Evolutionary conservation across 768 basidiomycete species (phyloP).

Genomic region (Terana coerulea): DNA sequence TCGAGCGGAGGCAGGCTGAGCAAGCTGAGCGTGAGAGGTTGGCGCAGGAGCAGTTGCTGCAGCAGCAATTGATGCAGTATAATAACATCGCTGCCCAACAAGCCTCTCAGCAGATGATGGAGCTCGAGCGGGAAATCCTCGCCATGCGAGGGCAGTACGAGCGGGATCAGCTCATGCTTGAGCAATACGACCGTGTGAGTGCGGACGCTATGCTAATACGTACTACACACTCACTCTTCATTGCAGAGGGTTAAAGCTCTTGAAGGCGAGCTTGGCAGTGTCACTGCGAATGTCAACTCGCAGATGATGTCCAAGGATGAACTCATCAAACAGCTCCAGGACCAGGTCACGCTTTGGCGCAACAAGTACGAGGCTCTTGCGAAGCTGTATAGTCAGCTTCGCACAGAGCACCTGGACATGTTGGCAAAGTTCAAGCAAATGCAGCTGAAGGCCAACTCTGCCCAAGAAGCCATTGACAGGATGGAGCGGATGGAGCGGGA

Average conservation of each 20-base stretch:
- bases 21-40: slow-evolving; percentile 86
- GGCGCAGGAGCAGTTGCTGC: slow-evolving; percentile 86
- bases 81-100: slow-evolving; percentile 75
- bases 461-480: slow-evolving; percentile 94
- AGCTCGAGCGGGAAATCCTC: slow-evolving; percentile 87
- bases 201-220: not conserved
- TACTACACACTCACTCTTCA: not conserved
- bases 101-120: slow-evolving; percentile 67
- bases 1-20: slow-evolving; percentile 81
- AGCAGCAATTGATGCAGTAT: slow-evolving; percentile 77
- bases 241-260: slow-evolving; percentile 89
- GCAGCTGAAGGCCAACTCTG: slow-evolving; percentile 97
- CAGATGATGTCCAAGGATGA: slow-evolving; percentile 94
- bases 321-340: slow-evolving; percentile 90
- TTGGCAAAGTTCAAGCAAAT: slow-evolving; percentile 95
- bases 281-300: slow-evolving; percentile 71
- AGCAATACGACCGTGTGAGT: slow-evolving; percentile 93
- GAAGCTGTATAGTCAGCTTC: slow-evolving; percentile 96
- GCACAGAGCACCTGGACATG: slow-evolving; percentile 96
- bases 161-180: slow-evolving; percentile 93
- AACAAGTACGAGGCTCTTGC: slow-evolving; percentile 99
- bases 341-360: slow-evolving; percentile 95
- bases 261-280: slow-evolving; percentile 80
- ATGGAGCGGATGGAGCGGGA: slow-evolving; percentile 99
- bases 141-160: slow-evolving; percentile 97